Evolutionary conservation across 2,329 filamentous ascomycete species (phyloP).

Genomic region (Stagonosporopsis chrysanthemi): DNA sequence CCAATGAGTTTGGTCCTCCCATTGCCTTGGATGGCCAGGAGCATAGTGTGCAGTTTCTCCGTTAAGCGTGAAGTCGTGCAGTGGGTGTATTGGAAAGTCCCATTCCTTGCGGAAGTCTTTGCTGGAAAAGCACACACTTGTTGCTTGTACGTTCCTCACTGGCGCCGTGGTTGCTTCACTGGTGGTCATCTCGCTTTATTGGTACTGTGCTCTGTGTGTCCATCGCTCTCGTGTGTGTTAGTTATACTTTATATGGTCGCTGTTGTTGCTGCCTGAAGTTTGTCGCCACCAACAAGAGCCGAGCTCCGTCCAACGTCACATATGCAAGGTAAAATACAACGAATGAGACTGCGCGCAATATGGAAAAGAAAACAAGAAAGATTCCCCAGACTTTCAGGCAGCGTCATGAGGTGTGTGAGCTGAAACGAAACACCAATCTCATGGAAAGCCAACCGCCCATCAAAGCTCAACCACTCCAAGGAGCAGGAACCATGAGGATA

Average conservation of each 20-base stretch:
- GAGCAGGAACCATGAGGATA: conserved; percentile 33
- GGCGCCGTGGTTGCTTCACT: not conserved
- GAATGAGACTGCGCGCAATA: too few relatives aligned
- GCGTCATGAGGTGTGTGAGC: conserved; percentile 34
- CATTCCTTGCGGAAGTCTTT: conserved; percentile 24
- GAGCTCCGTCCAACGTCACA: not conserved
- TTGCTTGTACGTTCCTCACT: not conserved
- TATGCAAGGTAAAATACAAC: not conserved
- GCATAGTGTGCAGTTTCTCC: conserved; percentile 24
- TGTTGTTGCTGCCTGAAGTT: conserved; percentile 5
- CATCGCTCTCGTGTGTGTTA: not conserved
- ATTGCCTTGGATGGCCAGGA: conserved; percentile 28
- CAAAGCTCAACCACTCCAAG: conserved; percentile 27
- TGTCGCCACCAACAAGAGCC: conserved; percentile 1
- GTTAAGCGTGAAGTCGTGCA: conserved; percentile 24
- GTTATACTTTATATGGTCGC: not conserved
- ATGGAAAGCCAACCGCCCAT: conserved; percentile 34
- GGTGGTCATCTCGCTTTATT: not conserved
- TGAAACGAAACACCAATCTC: conserved; percentile 46
- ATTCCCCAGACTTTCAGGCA: not conserved
- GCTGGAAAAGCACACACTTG: conserved; percentile 3
- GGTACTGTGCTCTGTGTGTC: not conserved
- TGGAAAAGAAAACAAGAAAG: too few relatives aligned
- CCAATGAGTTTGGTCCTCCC: conserved; percentile 18
- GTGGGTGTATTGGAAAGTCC: conserved; percentile 21